Base-by-base conservation (phyloP, 2,329 filamentous ascomycete species). In the Rhinocladiella similis region DNA sequence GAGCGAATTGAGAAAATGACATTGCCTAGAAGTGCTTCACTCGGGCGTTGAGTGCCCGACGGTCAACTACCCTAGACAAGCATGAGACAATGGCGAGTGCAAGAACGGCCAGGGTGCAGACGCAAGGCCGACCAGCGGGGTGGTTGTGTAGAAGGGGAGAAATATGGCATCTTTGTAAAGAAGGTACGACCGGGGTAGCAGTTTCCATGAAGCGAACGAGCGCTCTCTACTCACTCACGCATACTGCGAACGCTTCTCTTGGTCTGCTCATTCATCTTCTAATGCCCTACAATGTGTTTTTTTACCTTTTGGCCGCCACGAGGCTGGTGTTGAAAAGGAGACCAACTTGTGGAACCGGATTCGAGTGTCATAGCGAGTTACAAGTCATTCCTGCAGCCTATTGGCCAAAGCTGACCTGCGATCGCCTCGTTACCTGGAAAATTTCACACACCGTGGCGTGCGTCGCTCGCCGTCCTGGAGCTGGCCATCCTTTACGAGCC, bases 311-410 rank as follows among this genome's bases (percentile, higher is more conserved):
- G 42, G 33, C 22, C 47, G 13, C 27, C 39, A 50, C 20, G 25
- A 58, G 48, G 51, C 54, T 61, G 50, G 39, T 55, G 47, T 42
- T 33, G 36, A 50, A 53, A 58, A 54, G 48, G 49, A 50, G 45
- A 22, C 20, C 41, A 18, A 36, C 48, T 35, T 51, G 47, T 55
- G 57, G 57, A 56, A 56, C 38, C 25, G 12, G 27, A 52, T 27
- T 42, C 14, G 35, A 41, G n/a, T 50, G 39, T 33, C 47, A 50
- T 49, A 53, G 53, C 39, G 49, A 45, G 20, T 45, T 56, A 53
- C 57, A 59, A 51, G 50, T 56, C 57, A 56, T 59, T 33, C 39
- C 57, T 56, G 57, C 57, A 59, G 35, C 48, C 47, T 48, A 49
- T 27, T 48, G 38, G 49, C 46, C 57, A 50, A 33, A 56, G 49